These are phyloP conservation scores for Withania somnifera DNA, from an alignment of 305 asterid species.

Conservation along the genomic window DNA sequence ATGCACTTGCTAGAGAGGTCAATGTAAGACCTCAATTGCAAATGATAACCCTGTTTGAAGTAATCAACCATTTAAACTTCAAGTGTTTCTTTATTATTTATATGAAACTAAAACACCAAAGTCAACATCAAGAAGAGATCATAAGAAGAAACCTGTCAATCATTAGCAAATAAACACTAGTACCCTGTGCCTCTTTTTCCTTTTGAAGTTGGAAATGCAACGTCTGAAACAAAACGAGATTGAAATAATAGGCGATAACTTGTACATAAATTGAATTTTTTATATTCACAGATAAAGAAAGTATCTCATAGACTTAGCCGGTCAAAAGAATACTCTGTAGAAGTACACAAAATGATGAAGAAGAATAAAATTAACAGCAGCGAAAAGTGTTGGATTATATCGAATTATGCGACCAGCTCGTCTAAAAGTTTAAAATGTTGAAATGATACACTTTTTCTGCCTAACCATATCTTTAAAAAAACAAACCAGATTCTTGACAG, in stretches of 20 bases:
- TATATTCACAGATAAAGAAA: not conserved
- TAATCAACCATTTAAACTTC: not conserved
- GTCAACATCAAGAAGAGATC: not conserved
- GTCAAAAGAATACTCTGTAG: not conserved
- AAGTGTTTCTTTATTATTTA: not conserved
- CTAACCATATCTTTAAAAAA: not conserved
- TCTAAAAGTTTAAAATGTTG: not conserved
- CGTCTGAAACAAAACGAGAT: conserved; percentile 37
- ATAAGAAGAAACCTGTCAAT: conserved; percentile 59
- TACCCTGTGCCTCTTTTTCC: conserved; percentile 50
- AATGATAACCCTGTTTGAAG: not conserved
- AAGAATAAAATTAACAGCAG: not conserved
- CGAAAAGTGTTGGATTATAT: not conserved
- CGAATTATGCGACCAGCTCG: not conserved
- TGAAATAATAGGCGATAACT: conserved; percentile 2
- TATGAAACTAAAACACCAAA: not conserved
- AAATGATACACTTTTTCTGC: not conserved
- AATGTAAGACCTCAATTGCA: not conserved
- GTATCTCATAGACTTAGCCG: not conserved
- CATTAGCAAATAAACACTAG: conserved; percentile 57
- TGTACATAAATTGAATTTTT: not conserved
- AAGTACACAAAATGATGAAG: not conserved
- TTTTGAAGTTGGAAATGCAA: conserved; percentile 47
- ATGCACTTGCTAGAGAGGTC: not conserved
- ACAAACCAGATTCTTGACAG: not conserved